These are phyloP conservation scores for Terana coerulea DNA, from an alignment of 768 basidiomycete species.

Conservation along the genomic window DNA sequence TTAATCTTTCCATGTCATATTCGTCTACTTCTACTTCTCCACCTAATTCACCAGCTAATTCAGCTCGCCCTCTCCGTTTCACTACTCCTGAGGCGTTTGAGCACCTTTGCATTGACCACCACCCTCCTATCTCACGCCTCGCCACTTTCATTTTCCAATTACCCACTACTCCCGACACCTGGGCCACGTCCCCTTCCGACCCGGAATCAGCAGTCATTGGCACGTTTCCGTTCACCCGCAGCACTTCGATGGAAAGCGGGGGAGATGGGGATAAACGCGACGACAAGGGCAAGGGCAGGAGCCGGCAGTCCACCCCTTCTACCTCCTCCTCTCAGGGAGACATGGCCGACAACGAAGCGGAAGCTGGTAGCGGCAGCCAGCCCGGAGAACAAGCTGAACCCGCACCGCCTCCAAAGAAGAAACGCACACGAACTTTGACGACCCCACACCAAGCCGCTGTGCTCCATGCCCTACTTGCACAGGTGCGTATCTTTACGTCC, in stretches of 20 bases:
- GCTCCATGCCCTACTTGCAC: slow-evolving; percentile 80
- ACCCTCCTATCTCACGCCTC: background rate
- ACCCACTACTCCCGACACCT: slow-evolving; percentile 4
- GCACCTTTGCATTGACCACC: background rate
- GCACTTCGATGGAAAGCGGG: slow-evolving; percentile 7
- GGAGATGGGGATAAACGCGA: background rate
- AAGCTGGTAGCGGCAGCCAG: slow-evolving; percentile 27
- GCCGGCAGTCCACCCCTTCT: slow-evolving; percentile 24
- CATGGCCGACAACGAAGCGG: slow-evolving; percentile 58
- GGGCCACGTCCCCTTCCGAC: background rate
- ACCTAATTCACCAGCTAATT: slow-evolving; percentile 17
- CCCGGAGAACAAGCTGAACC: background rate
- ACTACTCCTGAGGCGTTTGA: slow-evolving; percentile 3
- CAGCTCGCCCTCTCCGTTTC: slow-evolving; percentile 8
- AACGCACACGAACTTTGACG: slow-evolving; percentile 78
- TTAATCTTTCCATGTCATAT: slow-evolving; percentile 23
- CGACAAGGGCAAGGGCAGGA: slow-evolving; percentile 5
- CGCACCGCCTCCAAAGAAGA: slow-evolving; percentile 60
- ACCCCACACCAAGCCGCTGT: slow-evolving; percentile 88
- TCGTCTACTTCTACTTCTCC: slow-evolving; percentile 16
- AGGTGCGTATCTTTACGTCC: slow-evolving; percentile 53
- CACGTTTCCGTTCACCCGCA: background rate
- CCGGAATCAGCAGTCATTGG: background rate
- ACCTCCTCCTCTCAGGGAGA: slow-evolving; percentile 30
- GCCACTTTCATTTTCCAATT: slow-evolving; percentile 1